Percentiles rank a stretch among this genome's conserved stretches.
Evolutionary conservation across 2,329 filamentous ascomycete genomes (phyloP).

Genomic region (Emericellopsis cladophorae): DNA sequence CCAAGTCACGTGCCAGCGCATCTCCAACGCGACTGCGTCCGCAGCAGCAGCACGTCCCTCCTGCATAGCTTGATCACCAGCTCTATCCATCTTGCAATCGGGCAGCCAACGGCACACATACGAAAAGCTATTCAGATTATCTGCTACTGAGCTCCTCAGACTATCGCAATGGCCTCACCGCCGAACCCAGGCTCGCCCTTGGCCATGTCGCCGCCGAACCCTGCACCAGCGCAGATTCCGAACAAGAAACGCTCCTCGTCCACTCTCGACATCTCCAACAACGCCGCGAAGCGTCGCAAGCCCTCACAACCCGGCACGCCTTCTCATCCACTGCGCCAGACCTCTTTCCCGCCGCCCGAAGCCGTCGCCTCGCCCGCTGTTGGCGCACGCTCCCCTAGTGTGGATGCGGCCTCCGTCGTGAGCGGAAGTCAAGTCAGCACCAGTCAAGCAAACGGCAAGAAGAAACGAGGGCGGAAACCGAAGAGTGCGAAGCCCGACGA

Average conservation of each 20-base stretch:
- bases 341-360: constrained; percentile 66
- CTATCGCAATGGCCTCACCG: constrained; percentile 40
- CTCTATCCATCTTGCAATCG: too few relatives aligned
- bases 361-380: constrained; percentile 27
- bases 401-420: constrained; percentile 46
- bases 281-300: constrained; percentile 55
- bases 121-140: neutral
- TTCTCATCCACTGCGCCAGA: constrained; percentile 63
- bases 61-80: too few relatives aligned
- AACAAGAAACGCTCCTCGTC: constrained; percentile 48
- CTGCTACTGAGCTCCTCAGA: neutral
- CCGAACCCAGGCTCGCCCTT: constrained; percentile 35
- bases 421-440: constrained; percentile 47
- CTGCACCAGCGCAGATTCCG: constrained; percentile 33
- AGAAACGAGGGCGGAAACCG: constrained; percentile 50
- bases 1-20: too few relatives aligned
- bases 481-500: constrained; percentile 31
- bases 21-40: too few relatives aligned
- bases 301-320: constrained; percentile 50
- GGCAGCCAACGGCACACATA: too few relatives aligned
- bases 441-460: constrained; percentile 30
- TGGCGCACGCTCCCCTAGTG: constrained; percentile 50
- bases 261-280: constrained; percentile 38
- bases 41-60: too few relatives aligned
- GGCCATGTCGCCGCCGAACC: constrained; percentile 42